A percentile compares a stretch with the other conserved stretches of the same genome.
Conservation (phyloP, 805 yeast genomes). For the Zygotorulaspora danielsina region DNA sequence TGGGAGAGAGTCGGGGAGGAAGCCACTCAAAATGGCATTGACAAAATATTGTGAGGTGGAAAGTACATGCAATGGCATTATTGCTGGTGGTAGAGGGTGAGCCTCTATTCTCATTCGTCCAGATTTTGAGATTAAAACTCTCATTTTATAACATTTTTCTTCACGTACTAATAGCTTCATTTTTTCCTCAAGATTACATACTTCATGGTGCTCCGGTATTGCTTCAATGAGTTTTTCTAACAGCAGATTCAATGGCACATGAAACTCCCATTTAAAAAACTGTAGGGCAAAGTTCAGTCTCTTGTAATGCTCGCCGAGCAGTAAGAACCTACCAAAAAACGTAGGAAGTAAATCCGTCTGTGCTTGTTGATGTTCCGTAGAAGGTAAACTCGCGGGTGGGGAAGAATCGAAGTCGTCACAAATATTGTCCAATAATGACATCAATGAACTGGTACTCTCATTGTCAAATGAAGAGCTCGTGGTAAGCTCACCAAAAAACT, state of each 20-base stretch:
- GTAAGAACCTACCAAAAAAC: slow-evolving; percentile 45
- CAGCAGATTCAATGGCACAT: slow-evolving; percentile 42
- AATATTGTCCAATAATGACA: slow-evolving; percentile 9
- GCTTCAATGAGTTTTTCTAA: slow-evolving; percentile 40
- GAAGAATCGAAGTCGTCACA: slow-evolving; percentile 13
- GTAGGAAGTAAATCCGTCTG: slow-evolving; percentile 12
- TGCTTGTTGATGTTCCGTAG: neutral
- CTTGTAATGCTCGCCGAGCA: slow-evolving; percentile 59
- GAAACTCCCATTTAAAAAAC: slow-evolving; percentile 50
- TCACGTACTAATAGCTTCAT: slow-evolving; percentile 27
- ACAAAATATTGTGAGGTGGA: slow-evolving; percentile 25
- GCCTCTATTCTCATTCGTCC: slow-evolving; percentile 41
- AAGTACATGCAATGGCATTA: neutral
- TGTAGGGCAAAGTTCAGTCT: slow-evolving; percentile 52
- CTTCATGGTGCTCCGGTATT: slow-evolving; percentile 10
- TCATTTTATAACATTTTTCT: slow-evolving; percentile 42
- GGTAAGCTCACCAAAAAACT: slow-evolving; percentile 20
- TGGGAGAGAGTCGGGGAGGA: slow-evolving; percentile 23
- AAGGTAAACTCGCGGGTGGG: slow-evolving; percentile 16
- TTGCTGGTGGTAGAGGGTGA: slow-evolving; percentile 26
- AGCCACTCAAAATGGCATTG: slow-evolving; percentile 27
- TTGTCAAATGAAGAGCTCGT: slow-evolving; percentile 7
- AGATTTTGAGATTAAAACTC: slow-evolving; percentile 40
- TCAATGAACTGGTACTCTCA: slow-evolving; percentile 10
- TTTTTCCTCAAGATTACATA: slow-evolving; percentile 10